Evolutionary conservation across 352 stramenopile species (phyloP).

Genomic region (Phytophthora niederhauseri): DNA sequence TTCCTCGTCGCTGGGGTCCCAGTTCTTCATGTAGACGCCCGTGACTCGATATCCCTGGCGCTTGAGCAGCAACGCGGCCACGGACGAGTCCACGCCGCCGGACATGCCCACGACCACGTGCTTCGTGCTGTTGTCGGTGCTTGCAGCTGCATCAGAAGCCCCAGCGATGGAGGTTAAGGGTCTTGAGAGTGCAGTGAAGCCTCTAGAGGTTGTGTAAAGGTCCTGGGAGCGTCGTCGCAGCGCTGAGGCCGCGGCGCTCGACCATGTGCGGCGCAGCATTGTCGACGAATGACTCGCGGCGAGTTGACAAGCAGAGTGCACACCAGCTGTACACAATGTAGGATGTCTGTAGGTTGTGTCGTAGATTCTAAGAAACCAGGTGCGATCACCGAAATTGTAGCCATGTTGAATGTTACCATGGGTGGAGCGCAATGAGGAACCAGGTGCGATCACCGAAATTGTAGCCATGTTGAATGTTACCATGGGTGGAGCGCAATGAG

Average conservation of each 20-base stretch:
- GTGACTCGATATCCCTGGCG: conserved; percentile 92
- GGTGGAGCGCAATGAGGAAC: conserved; percentile 60
- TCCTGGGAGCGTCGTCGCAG: conserved; percentile 15
- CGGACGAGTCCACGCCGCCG: conserved; percentile 98
- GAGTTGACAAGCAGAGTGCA: conserved; percentile 15
- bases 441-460: conserved; percentile 21
- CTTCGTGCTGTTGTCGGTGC: conserved; percentile 39
- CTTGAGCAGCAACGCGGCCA: conserved; percentile 93
- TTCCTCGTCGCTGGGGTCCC: conserved; percentile 95
- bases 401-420: conserved; percentile 50
- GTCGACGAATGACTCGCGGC: conserved; percentile 14
- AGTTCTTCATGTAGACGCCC: conserved; percentile 99
- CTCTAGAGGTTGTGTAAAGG: not conserved
- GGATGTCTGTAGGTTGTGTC: conserved; percentile 13
- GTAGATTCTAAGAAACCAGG: not conserved
- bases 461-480: conserved; percentile 38
- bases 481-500: conserved; percentile 73
- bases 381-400: conserved; percentile 27
- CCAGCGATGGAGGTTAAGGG: conserved; percentile 8
- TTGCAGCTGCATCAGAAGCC: not conserved
- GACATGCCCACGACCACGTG: conserved; percentile 97
- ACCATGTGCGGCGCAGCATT: conserved; percentile 31
- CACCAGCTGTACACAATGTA: conserved; percentile 23
- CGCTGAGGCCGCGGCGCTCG: conserved; percentile 2
- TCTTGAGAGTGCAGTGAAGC: not conserved